Conservation (phyloP, 176 grass and related monocot genomes). For the Aegilops tauschii region DNA sequence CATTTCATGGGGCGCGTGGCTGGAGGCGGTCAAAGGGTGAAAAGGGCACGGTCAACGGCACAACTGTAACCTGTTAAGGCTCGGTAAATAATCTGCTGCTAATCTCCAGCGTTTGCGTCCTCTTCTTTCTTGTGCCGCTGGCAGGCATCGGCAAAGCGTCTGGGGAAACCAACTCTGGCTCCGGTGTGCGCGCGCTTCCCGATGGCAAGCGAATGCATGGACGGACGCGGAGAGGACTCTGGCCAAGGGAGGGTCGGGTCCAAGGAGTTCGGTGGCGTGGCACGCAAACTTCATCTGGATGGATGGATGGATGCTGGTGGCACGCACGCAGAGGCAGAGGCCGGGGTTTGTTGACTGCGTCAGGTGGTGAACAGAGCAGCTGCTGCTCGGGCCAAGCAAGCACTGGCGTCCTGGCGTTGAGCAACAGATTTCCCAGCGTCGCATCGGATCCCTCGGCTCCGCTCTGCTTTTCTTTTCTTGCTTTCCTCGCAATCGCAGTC, state of each 20-base stretch:
- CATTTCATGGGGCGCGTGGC: not conserved
- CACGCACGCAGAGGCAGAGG: too few relatives aligned
- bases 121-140: too few relatives aligned
- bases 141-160: not conserved
- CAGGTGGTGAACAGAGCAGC: too few relatives aligned
- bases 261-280: not conserved
- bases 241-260: not conserved
- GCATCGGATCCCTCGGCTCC: conserved; percentile 14
- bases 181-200: not conserved
- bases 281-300: not conserved
- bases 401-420: too few relatives aligned
- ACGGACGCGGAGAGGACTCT: not conserved
- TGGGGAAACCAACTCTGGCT: not conserved
- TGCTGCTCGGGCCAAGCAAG: too few relatives aligned
- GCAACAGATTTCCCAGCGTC: too few relatives aligned
- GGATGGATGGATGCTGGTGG: too few relatives aligned
- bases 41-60: not conserved
- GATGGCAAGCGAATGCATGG: not conserved
- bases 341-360: too few relatives aligned
- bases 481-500: not conserved
- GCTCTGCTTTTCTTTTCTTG: not conserved
- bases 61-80: too few relatives aligned
- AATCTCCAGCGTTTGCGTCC: not conserved
- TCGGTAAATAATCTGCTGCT: too few relatives aligned
- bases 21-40: not conserved